Evolutionary conservation across 345 rosid species (phyloP).

Genomic region (Salix caprea): DNA sequence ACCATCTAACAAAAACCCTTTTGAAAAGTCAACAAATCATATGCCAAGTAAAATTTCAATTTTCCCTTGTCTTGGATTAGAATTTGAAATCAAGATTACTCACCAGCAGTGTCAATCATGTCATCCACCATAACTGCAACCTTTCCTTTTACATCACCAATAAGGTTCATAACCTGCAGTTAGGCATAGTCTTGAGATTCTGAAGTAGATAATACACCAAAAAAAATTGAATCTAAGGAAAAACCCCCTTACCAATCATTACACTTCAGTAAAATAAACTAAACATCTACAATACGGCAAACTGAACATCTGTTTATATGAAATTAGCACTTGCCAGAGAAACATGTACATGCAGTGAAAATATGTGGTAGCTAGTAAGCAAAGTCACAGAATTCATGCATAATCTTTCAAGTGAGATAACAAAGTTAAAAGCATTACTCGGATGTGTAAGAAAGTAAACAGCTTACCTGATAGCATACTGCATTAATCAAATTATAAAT

Average conservation of each 20-base stretch:
- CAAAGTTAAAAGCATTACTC: not conserved
- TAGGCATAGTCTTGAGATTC: not conserved
- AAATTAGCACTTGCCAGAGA: not conserved
- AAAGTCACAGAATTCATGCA: not conserved
- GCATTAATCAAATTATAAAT: not conserved
- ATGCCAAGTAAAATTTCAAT: not conserved
- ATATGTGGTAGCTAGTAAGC: not conserved
- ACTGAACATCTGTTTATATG: not conserved
- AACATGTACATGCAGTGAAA: not conserved
- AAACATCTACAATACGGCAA: not conserved
- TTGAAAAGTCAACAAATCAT: not conserved
- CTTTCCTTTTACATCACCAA: constrained; percentile 29
- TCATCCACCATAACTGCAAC: constrained; percentile 36
- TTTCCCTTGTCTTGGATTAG: not conserved
- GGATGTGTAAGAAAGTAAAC: not conserved
- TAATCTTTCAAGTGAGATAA: not conserved
- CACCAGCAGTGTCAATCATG: constrained; percentile 36
- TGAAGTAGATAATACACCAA: not conserved
- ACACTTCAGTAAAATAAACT: not conserved
- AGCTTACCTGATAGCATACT: not conserved
- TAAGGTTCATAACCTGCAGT: constrained; percentile 30
- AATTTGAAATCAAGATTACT: constrained; percentile 10
- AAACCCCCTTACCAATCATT: not conserved
- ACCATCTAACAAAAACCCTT: not conserved
- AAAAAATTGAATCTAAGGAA: not conserved